These are phyloP conservation scores for Keithomyces neogunnii DNA, from an alignment of 2,329 filamentous ascomycete species.

Conservation along the genomic window DNA sequence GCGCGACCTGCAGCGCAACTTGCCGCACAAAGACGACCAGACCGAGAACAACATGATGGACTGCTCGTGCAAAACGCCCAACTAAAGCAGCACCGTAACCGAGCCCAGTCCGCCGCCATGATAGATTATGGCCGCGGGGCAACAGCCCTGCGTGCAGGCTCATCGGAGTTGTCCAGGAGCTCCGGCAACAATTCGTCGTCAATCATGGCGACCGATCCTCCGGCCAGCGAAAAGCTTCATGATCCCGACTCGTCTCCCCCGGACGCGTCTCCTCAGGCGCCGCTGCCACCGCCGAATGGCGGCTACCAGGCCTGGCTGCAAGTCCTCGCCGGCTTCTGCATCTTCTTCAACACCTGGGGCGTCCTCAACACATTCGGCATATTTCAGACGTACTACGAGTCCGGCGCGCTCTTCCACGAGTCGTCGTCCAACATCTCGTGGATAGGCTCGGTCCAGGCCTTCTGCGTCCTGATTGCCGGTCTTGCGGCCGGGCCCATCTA, in stretches of 20 bases:
- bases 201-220: no score
- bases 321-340: slow-evolving; percentile 39
- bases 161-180: no score
- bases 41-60: no score
- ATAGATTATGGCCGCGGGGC: no score
- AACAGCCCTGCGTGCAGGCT: no score
- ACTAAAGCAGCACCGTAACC: no score
- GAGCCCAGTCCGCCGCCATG: no score
- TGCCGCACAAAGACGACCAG: no score
- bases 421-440: slow-evolving; percentile 24
- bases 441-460: slow-evolving; percentile 39
- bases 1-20: no score
- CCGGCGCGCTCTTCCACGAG: slow-evolving; percentile 18
- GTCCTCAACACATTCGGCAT: slow-evolving; percentile 37
- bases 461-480: slow-evolving; percentile 29
- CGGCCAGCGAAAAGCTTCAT: neutral
- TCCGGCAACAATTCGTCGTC: no score
- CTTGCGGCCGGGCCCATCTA: slow-evolving; percentile 32
- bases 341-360: slow-evolving; percentile 50
- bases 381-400: slow-evolving; percentile 47
- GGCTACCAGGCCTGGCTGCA: slow-evolving; percentile 48
- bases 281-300: slow-evolving; percentile 27
- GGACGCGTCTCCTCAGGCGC: neutral
- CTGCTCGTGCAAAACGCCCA: no score
- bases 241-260: neutral